Evolutionary conservation across 345 rosid genomes (phyloP), one percentile per base, ranked within the genome.

Genomic region (Eucalyptus guilfoylei): DNA sequence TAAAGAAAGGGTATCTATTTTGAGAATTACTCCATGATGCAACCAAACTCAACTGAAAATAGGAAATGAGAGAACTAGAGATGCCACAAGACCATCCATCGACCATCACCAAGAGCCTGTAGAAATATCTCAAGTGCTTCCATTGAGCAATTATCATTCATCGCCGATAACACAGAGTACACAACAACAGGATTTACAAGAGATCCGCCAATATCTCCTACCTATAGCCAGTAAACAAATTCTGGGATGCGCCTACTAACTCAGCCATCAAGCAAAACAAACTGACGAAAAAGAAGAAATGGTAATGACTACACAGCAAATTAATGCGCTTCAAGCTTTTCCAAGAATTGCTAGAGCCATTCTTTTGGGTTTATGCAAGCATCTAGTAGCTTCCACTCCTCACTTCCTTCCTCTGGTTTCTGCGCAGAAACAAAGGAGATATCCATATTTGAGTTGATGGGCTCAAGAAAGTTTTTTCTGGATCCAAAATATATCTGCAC

Each of bases 301-400:
- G 19, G 26, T 49, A 11, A 86, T 86, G 15, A 40, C 85, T 40
- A 40, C 83, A 76, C 88, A 69, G 55, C 60, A 21, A 40, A 55
- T 24, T 40, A 47, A 6, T 5, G 7, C 37, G 0, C 26, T 42
- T 54, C 48, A 32, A 17, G 26, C 83, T 76, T 76, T 40, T 11
- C 47, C 85, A 76, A 40, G 85, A 76, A 76, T 86, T 40, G 55
- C 90, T 91, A 95, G 91, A 97, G 89, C 99, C 99, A 98, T 88
- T 98, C 98, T 93, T 95, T 97, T 3, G 99, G 99, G 91, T 96
- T 98, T 89, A 98, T 94, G 93, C 99, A 98, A 83, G 99, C 99
- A 93, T 98, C 98, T 91, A 97, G 93, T 86, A 98, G 89, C 91
- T 98, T 98, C 99, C 99, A 96, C 92, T 98, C 99, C 85, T 98